Conservation (phyloP, 1,284 basidiomycete species). For the Leccinum colubrinum region DNA sequence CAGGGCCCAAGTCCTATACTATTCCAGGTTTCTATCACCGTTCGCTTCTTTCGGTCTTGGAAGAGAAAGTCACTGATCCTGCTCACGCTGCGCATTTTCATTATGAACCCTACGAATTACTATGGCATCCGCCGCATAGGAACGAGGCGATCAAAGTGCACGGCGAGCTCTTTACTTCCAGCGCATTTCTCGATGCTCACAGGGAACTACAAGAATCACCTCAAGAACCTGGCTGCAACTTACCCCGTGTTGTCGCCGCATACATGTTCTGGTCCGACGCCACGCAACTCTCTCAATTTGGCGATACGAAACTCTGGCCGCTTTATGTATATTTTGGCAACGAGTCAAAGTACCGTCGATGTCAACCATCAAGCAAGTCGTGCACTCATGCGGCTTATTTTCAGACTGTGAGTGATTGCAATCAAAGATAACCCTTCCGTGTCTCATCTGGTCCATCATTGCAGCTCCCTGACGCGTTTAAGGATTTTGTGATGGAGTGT, state of each 20-base stretch:
- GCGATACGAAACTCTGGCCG: neutral
- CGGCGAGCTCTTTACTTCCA: neutral
- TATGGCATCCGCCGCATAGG: neutral
- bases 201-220: neutral
- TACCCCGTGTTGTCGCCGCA: neutral
- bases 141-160: neutral
- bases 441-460: neutral
- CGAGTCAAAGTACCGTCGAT: neutral
- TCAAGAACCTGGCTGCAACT: neutral
- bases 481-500: conserved; percentile 4
- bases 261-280: neutral
- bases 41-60: neutral
- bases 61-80: neutral
- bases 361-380: neutral
- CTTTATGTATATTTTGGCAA: neutral
- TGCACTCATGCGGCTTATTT: neutral
- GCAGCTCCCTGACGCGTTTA: conserved; percentile 8
- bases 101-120: neutral
- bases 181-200: neutral
- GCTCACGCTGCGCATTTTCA: neutral
- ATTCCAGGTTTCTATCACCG: neutral
- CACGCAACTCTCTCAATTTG: neutral
- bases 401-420: neutral
- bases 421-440: neutral
- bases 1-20: neutral